Evolutionary conservation across 202 grass and related monocot genomes (phyloP), one percentile per base, ranked within the genome.

Genomic region (Schoenoplectus triqueter): DNA sequence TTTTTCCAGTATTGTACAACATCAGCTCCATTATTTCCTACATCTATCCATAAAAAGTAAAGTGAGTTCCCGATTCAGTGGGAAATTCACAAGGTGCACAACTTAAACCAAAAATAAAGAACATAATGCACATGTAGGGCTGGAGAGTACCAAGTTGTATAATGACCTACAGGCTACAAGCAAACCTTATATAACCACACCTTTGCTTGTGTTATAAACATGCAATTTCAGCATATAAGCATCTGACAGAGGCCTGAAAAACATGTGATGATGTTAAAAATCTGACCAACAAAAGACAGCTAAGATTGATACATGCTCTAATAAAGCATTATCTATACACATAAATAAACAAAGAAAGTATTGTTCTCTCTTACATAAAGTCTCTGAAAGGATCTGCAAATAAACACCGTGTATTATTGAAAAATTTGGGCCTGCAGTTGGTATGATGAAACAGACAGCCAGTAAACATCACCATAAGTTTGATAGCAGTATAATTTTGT

Each of bases 371-470:
- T 89, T 78, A 93, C 89, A 86, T 89, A 94, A 79, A 88, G 89
- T 57, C 91, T 77, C 79, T 66, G 22, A 88, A 95, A 98, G 4
- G 86, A 91, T 92, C 86, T 84, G 51, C 95, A 91, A 31, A 86
- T 90, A 83, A 44, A 98, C 91, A 74, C 84, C 88, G 88, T 98
- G 93, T 87, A 98, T 88, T 44, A 93, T 85, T 4, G 95, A 98
- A 65, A 80, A 45, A 79, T 93, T 98, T 91, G 73, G 14, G 61
- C 89, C 95, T 98, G 91, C 78, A 94, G 49, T 48, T 15, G 11
- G 14, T 18, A 84, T 5, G 84, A 84, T 44, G 63, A 70, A 83
- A 87, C 40, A 87, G 84, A 70, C 15, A 40, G 66, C 86, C 63
- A 75, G 21, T 87, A 50, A 13, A 80, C 13, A 3, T n/a, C 14